Evolutionary conservation across 768 basidiomycete species (phyloP).

Genomic region (Lentinula edodes): DNA sequence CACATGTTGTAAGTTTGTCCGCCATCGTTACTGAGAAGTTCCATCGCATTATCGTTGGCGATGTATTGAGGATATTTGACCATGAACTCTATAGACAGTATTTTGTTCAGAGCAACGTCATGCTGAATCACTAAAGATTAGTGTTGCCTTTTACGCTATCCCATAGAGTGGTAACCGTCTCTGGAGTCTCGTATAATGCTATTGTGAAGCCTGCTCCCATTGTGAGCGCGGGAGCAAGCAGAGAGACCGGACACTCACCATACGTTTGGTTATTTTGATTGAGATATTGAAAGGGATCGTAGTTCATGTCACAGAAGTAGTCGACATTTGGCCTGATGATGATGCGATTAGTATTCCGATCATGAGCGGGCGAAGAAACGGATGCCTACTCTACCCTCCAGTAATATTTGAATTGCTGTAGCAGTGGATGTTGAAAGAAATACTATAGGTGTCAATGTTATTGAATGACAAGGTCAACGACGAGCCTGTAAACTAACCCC

Average conservation of each 20-base stretch:
- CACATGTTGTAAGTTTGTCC: constrained; percentile 70
- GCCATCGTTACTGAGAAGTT: constrained; percentile 40
- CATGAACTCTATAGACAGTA: constrained; percentile 41
- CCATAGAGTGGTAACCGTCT: constrained; percentile 77
- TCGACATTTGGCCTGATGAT: constrained; percentile 59
- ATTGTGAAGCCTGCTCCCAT: constrained; percentile 57
- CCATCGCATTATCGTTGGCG: constrained; percentile 52
- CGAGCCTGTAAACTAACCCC: constrained; percentile 32
- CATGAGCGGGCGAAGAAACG: neutral
- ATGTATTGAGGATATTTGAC: constrained; percentile 49
- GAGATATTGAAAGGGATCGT: constrained; percentile 70
- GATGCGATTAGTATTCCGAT: constrained; percentile 38
- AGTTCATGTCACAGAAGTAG: constrained; percentile 65
- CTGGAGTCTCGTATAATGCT: constrained; percentile 66
- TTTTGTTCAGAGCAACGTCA: neutral
- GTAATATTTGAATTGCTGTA: constrained; percentile 52
- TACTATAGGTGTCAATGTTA: constrained; percentile 39
- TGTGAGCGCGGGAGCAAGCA: neutral
- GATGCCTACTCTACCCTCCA: constrained; percentile 52
- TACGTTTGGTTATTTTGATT: constrained; percentile 64
- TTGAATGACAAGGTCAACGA: constrained; percentile 24
- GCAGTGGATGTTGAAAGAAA: constrained; percentile 66
- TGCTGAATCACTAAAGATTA: constrained; percentile 6
- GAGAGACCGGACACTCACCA: constrained; percentile 26
- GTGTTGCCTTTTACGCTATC: constrained; percentile 52